Evolutionary conservation across 257 asterid species (phyloP).

Genomic region (Solanum gandarillasii): DNA sequence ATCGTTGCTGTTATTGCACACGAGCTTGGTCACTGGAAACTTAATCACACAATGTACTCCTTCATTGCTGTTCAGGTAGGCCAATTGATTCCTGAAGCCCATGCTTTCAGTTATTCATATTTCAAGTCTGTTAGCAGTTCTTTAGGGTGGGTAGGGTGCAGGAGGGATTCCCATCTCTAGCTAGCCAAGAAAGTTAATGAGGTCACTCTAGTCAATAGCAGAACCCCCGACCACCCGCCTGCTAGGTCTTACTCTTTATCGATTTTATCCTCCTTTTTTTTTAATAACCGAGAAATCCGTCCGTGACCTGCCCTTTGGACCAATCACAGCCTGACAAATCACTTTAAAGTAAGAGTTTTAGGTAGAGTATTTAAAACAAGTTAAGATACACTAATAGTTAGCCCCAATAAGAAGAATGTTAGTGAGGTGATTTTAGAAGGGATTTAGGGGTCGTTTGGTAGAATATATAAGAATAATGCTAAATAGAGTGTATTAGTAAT

Average conservation of each 20-base stretch:
- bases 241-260: background rate
- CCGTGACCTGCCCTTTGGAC: background rate
- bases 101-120: background rate
- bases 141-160: background rate
- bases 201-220: background rate
- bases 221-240: background rate
- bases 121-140: background rate
- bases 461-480: too few relatives aligned
- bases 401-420: background rate
- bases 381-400: background rate
- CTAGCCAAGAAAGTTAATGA: background rate
- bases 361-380: background rate
- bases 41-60: slow-evolving; percentile 83
- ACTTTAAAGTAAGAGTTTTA: background rate
- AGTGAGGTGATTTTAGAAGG: background rate
- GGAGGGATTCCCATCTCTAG: background rate
- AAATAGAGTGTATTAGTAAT: too few relatives aligned
- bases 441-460: background rate
- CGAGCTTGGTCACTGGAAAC: slow-evolving; percentile 99
- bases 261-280: background rate
- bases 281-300: background rate
- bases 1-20: slow-evolving; percentile 98
- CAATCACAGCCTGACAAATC: background rate
- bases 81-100: background rate
- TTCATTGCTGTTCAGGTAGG: slow-evolving; percentile 90